Evolutionary conservation across 495 filamentous ascomycete genomes (phyloP).

Genomic region (Delitschia confertaspora): DNA sequence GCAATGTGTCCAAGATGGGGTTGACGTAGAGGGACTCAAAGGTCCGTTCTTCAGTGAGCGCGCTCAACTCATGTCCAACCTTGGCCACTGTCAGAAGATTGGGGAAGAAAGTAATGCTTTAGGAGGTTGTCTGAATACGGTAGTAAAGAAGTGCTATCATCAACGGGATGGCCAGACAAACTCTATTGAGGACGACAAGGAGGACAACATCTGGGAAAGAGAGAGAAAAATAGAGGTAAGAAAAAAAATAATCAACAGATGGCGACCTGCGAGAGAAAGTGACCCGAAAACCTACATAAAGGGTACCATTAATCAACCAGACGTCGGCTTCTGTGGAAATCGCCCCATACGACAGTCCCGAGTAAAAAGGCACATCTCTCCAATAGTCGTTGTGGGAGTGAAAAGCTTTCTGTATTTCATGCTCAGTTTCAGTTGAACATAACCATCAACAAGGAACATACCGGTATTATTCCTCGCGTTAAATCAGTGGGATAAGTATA

Average conservation of each 20-base stretch:
- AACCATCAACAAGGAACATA: conserved; percentile 9
- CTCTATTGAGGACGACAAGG: not conserved
- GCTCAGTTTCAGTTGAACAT: not conserved
- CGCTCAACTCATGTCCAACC: conserved; percentile 35
- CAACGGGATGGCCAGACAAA: not conserved
- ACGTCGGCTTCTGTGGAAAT: conserved; percentile 36
- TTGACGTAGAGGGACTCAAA: conserved; percentile 37
- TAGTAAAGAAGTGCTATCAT: not conserved
- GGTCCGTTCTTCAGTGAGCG: conserved; percentile 33
- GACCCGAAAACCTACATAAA: conserved; percentile 29
- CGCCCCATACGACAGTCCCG: conserved; percentile 33
- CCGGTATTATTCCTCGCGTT: conserved; percentile 35
- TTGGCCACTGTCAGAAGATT: conserved; percentile 6
- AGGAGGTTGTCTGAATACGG: not conserved
- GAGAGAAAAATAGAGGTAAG: not conserved
- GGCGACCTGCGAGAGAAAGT: not conserved
- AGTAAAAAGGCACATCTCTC: conserved; percentile 35
- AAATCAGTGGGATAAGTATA: conserved; percentile 37
- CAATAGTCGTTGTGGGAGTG: conserved; percentile 39
- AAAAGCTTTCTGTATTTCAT: conserved; percentile 30
- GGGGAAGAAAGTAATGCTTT: not conserved
- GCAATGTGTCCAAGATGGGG: conserved; percentile 34
- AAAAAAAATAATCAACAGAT: not conserved
- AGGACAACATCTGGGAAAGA: not conserved
- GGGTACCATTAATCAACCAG: conserved; percentile 35